Base-by-base conservation (phyloP, 768 basidiomycete genomes). In the Pulveroboletus sp. region DNA sequence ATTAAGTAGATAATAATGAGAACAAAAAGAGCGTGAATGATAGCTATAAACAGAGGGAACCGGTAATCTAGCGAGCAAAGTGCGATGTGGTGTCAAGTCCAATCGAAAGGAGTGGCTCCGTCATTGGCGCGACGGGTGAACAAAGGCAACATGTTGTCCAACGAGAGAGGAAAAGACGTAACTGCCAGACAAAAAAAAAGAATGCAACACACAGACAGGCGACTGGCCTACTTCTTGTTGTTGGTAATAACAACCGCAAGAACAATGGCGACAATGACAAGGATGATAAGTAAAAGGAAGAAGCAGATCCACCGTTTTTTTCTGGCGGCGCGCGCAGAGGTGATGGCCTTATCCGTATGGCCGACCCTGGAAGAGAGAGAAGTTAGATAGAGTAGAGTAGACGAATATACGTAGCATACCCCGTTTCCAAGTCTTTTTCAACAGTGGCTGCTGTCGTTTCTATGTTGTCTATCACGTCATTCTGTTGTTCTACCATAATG, bases 261-360 rank as follows among this genome's bases (percentile, higher is more conserved):
- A 25, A 90, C 72, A 43, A 87, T 75, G 38, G 78, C 84, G 38
- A 82, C 73, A 40, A 90, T 78, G 54, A 84, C 79, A 50, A 86
- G 73, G 45, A 93, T 61, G 49, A 90, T 62, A 47, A 94, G 61
- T 47, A 69, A 63, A 51, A 92, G 81, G 70, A 82, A 64, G 77
- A 95, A 95, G 72, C 94, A 97, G 66, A 95, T 94, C 93, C 94
- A 97, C 61, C 94, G 84, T 79, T 95, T 97, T 70, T 86, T 91
- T 51, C 95, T 84, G 19, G 95, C 95, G 27, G 86, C 80, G 25
- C 88, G 79, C 19, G 95, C 95, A 32, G 87, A 91, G 32, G 71
- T 74, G 44, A 97, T 88, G 7, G 94, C 95, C 61, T 88, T 89
- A 40, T 87, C 82, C 1, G 92, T 90, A 65, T 97, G 88, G 53